Conservation (phyloP, 2,329 filamentous ascomycete genomes). For the Colletotrichum cereale region DNA sequence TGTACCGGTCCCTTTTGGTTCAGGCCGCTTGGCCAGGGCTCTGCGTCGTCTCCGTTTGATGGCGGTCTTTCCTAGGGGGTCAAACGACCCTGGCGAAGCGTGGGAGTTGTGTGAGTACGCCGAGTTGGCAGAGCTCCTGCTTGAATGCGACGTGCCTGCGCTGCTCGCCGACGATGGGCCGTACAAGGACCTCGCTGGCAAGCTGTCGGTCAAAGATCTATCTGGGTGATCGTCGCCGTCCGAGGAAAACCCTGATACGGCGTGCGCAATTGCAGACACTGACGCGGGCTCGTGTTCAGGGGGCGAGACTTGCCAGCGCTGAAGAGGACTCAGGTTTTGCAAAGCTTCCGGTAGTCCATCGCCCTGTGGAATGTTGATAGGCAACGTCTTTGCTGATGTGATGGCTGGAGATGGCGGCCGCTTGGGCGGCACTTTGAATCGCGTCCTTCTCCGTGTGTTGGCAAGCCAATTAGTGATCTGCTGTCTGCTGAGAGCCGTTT, state of each 20-base stretch:
- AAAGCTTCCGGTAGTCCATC: neutral
- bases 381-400: neutral
- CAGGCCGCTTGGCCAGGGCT: neutral
- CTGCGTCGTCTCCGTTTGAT: conserved; percentile 24
- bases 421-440: conserved; percentile 33
- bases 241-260: conserved; percentile 21
- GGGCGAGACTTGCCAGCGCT: conserved; percentile 42
- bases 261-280: conserved; percentile 43
- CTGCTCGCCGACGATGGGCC: conserved; percentile 43
- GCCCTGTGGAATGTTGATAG: conserved; percentile 19
- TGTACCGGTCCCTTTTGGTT: neutral
- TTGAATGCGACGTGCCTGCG: conserved; percentile 37
- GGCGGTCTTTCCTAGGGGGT: conserved; percentile 1
- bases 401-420: conserved; percentile 32
- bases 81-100: neutral
- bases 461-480: conserved; percentile 39
- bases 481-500: conserved; percentile 32
- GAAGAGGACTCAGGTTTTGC: conserved; percentile 32
- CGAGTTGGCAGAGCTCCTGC: conserved; percentile 37
- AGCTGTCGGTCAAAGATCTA: conserved; percentile 25
- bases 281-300: conserved; percentile 44
- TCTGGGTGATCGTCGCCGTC: neutral
- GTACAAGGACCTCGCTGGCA: conserved; percentile 6
- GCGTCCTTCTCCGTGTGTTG: conserved; percentile 29
- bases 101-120: conserved; percentile 35